A percentile compares a stretch with the other conserved stretches of the same genome.
Conservation (phyloP, 495 filamentous ascomycete genomes). For the Trichoderma reesei region DNA sequence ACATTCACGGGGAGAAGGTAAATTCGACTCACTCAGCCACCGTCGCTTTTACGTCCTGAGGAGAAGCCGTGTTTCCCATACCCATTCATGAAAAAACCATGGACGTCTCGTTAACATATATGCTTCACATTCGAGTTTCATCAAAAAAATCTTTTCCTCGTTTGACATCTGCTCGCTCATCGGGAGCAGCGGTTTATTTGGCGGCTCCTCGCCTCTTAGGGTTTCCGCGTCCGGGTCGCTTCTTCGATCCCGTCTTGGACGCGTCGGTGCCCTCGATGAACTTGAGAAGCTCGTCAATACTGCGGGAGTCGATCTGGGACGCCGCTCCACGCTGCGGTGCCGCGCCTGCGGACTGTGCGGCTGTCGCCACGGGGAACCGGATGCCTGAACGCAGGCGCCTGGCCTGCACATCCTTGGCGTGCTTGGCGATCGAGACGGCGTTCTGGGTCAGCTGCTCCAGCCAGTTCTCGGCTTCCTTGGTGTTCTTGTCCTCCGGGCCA, state of each 20-base stretch:
- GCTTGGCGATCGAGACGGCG: constrained; percentile 85
- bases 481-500: constrained; percentile 84
- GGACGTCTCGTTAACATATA: neutral
- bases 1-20: neutral
- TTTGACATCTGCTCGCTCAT: neutral
- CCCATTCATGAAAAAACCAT: neutral
- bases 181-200: neutral
- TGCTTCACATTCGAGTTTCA: neutral
- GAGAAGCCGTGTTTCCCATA: neutral
- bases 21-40: neutral
- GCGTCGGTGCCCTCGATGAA: constrained; percentile 72
- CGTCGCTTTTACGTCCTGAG: neutral
- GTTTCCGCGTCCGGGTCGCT: constrained; percentile 56
- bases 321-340: constrained; percentile 15
- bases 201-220: constrained; percentile 53
- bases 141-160: neutral
- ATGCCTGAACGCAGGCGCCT: constrained; percentile 50
- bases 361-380: constrained; percentile 17
- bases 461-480: constrained; percentile 89
- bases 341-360: constrained; percentile 28
- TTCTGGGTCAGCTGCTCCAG: constrained; percentile 92
- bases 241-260: constrained; percentile 55
- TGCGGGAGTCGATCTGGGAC: constrained; percentile 53
- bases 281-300: constrained; percentile 75
- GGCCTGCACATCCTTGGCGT: constrained; percentile 74